Base-by-base conservation (phyloP, 495 filamentous ascomycete species). In the Tuber aestivum region DNA sequence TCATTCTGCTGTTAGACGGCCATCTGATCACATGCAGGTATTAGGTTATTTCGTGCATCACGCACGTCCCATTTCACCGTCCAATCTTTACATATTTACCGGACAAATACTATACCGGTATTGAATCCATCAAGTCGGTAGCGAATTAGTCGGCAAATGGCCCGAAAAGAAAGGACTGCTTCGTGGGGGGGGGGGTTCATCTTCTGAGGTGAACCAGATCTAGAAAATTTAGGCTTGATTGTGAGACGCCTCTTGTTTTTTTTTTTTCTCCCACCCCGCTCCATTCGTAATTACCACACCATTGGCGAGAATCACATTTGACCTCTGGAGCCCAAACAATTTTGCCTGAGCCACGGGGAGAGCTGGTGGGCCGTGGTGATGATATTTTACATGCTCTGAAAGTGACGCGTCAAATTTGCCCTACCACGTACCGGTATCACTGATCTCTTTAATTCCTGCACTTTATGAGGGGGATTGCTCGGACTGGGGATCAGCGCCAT, bases 331-430 rank as follows among this genome's bases (percentile, higher is more conserved):
- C 8, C 8, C 2, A 14, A 65, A 65, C 12, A 32, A 32, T 65
- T 65, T 10, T 65, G 56, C 56, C 56, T 32, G 56, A 65, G 32
- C 56, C n/a, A 65, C 14, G 56, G n/a, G 56, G 18, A 65, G 32
- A 18, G 12, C 4, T 65, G 12, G 12, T 65, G 12, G 10, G n/a
- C 12, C 10, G 56, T 16, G 56, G 32, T 32, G 8, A n/a, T 56
- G 48, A n/a, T 56, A 9, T 65, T 65, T 16, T 32, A 10, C 56
- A 3, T 10, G 2, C 12, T 12, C 56, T 32, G 56, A 61, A 32
- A 65, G 56, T 65, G 56, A 65, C n/a, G 56, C 5, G 56, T 65
- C 56, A 65, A 32, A 14, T 65, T 56, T 65, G n/a, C 56, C 56
- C 56, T 65, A 3, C 12, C 3, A 4, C 18, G 9, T 61, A 65